Evolutionary conservation across 805 yeast genomes (phyloP).

Genomic region (Saccharomycopsis sp.): DNA sequence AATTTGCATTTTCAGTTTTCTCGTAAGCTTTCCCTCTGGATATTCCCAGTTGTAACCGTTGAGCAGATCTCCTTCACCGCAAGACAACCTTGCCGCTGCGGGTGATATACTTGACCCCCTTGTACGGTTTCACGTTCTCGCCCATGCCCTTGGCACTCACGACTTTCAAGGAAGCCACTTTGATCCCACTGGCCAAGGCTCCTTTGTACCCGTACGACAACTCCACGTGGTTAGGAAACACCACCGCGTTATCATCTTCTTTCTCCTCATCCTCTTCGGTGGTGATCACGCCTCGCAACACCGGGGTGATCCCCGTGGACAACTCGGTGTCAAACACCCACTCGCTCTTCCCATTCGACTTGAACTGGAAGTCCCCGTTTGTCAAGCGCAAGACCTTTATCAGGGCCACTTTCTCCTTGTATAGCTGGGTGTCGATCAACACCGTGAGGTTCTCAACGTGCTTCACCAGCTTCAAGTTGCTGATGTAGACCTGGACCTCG

Average conservation of each 20-base stretch:
- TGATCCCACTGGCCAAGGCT: conserved; percentile 63
- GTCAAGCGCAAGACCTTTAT: conserved; percentile 57
- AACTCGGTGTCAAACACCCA: conserved; percentile 60
- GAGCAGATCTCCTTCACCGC: too few species aligned
- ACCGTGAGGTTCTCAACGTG: conserved; percentile 40
- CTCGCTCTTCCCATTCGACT: conserved; percentile 43
- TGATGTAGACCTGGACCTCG: conserved; percentile 46
- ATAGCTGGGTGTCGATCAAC: conserved; percentile 30
- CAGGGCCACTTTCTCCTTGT: conserved; percentile 25
- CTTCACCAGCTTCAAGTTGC: conserved; percentile 37
- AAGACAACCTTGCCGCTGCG: conserved; percentile 50
- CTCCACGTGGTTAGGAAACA: conserved; percentile 38
- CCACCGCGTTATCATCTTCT: conserved; percentile 20
- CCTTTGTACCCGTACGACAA: conserved; percentile 57
- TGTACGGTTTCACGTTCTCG: conserved; percentile 65
- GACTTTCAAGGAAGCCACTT: conserved; percentile 56
- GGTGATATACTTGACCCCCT: conserved; percentile 82
- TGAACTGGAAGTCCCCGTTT: conserved; percentile 64
- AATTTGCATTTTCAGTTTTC: too few species aligned
- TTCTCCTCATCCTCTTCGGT: conserved; percentile 15
- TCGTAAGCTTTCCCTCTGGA: too few species aligned
- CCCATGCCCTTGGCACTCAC: conserved; percentile 48
- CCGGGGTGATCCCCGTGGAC: conserved; percentile 57
- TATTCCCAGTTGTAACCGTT: too few species aligned
- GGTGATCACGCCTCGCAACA: conserved; percentile 53